A percentile compares a stretch with the other conserved stretches of the same genome.
These are phyloP conservation scores for Blastobotrys serpentis DNA, from an alignment of 1,139 yeast species.

Conservation along the genomic window DNA sequence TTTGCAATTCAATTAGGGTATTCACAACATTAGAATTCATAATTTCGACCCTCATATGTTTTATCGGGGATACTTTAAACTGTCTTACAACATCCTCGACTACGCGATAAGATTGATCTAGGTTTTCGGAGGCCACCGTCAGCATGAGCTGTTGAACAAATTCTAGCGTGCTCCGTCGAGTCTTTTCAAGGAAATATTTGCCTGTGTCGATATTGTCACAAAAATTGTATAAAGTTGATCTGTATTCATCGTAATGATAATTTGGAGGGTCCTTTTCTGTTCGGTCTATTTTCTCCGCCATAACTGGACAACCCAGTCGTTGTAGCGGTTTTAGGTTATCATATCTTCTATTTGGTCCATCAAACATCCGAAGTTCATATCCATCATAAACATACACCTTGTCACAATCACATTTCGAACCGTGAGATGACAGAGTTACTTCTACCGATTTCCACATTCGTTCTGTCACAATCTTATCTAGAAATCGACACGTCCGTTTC, in stretches of 20 bases:
- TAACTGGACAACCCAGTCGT: too few species aligned
- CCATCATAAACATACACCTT: not conserved
- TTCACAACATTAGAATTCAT: not conserved
- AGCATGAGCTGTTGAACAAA: conserved; percentile 13
- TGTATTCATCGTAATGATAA: too few species aligned
- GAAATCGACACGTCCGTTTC: not conserved
- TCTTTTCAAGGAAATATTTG: not conserved
- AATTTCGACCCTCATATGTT: not conserved
- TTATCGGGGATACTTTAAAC: not conserved
- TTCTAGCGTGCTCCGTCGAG: conserved; percentile 5
- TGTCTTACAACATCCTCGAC: conserved; percentile 1
- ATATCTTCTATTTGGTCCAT: too few species aligned
- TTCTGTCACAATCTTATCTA: not conserved
- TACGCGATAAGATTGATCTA: not conserved
- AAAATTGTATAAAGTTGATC: not conserved
- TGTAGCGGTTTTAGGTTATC: too few species aligned
- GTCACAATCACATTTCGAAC: not conserved
- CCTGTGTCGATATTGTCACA: not conserved
- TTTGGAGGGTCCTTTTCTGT: not conserved
- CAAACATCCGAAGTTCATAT: not conserved
- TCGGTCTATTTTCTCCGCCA: too few species aligned
- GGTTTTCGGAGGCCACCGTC: conserved; percentile 15
- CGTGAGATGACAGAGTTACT: not conserved
- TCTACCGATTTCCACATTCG: not conserved
- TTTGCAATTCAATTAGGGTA: not conserved